These are phyloP conservation scores for Ephemerocybe angulata DNA, from an alignment of 768 basidiomycete species.

Conservation along the genomic window DNA sequence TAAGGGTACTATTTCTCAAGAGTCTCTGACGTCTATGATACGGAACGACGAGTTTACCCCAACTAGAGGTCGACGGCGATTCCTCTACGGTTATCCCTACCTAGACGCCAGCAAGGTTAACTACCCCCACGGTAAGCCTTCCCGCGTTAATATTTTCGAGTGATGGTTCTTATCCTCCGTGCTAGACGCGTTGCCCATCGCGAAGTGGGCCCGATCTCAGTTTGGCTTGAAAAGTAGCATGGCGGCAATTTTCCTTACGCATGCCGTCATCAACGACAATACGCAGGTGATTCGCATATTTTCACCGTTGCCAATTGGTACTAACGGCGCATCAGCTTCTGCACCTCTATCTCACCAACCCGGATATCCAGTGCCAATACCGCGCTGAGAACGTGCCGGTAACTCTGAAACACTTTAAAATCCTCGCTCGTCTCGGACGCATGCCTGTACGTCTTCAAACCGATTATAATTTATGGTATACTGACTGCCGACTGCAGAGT, in stretches of 20 bases:
- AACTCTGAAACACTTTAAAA: slow-evolving; percentile 72
- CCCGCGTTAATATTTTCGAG: not conserved
- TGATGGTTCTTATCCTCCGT: not conserved
- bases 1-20: slow-evolving; percentile 70
- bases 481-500: slow-evolving; percentile 31
- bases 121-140: slow-evolving; percentile 54
- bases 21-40: slow-evolving; percentile 70
- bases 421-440: slow-evolving; percentile 65
- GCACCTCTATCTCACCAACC: slow-evolving; percentile 17
- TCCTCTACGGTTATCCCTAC: slow-evolving; percentile 41
- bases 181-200: slow-evolving; percentile 58
- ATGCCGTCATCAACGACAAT: slow-evolving; percentile 70
- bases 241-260: slow-evolving; percentile 67
- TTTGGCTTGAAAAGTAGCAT: slow-evolving; percentile 55
- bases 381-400: slow-evolving; percentile 47
- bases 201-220: slow-evolving; percentile 54
- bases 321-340: slow-evolving; percentile 5
- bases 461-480: not conserved
- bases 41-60: slow-evolving; percentile 67
- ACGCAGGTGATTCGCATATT: slow-evolving; percentile 30
- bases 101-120: slow-evolving; percentile 49
- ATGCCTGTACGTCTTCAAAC: slow-evolving; percentile 44
- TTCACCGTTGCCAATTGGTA: not conserved
- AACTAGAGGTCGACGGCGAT: slow-evolving; percentile 52
- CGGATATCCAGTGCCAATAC: not conserved